Evolutionary conservation across 2,329 filamentous ascomycete species (phyloP), one percentile per base, ranked within the genome.

Genomic region (Plectosphaerella plurivora): DNA sequence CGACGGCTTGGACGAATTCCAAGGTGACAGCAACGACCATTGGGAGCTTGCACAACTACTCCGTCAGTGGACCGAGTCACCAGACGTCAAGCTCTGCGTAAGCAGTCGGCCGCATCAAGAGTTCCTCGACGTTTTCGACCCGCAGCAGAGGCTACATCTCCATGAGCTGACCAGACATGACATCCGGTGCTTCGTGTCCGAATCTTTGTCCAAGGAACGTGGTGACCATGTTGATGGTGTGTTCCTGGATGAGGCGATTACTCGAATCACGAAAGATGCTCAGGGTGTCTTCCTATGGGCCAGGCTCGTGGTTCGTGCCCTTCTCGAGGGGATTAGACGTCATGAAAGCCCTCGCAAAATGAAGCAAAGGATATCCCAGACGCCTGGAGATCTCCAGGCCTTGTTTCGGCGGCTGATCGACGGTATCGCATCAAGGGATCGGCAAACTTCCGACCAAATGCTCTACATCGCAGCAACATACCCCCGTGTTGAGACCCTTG

Each of bases 1-100:
- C n/a, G 53, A 55, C 16, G 53, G 53, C 16, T 39, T 55, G 1
- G 50, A 55, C 7, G 53, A 55, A 5, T 52, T 44, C 9, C 16
- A 36, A 14, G 53, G 47, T 1, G 47, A 50, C 25, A 50, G 33
- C 9, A n/a, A 36, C 11, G 49, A 50, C 22, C 52, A 51, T 9
- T 12, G 12, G 36, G 5, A 39, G 14, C 37, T 53, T n/a, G 49
- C 49, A 9, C 18, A 44, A 18, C 36, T 24, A 15, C 36, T 53
- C 1, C 12, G 11, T 4, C 14, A 10, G 8, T 53, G 52, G 52
- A 24, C 49, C 15, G 14, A 36, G 3, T 28, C 20, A 3, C 11
- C 22, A 6, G 28, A 53, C 16, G 49, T 53, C 18, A 53, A 53
- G 14, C 36, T 53, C 3, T 37, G 50, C 25, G 46, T 33, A 5